These are phyloP conservation scores for Thermothelomyces thermophilus DNA, from an alignment of 2,329 filamentous ascomycete genomes.

Conservation along the genomic window DNA sequence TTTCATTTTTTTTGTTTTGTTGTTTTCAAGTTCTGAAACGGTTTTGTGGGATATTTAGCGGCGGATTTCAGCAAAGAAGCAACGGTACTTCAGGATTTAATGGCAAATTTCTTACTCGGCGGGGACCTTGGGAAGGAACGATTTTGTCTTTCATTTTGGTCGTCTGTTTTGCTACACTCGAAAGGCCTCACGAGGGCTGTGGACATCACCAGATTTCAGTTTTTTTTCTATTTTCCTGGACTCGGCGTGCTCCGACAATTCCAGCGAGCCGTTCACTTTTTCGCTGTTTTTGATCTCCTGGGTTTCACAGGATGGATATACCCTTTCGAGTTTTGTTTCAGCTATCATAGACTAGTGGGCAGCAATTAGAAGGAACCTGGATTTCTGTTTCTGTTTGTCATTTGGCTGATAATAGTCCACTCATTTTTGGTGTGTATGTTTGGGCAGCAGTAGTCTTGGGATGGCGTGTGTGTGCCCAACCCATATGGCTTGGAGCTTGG, in stretches of 20 bases:
- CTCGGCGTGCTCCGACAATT: conserved; percentile 15
- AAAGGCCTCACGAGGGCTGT: conserved; percentile 10
- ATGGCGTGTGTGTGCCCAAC: conserved; percentile 4
- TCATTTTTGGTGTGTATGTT: not conserved
- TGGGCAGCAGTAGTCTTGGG: conserved; percentile 2
- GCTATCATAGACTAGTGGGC: conserved; percentile 15
- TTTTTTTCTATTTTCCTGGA: conserved; percentile 5
- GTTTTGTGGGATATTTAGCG: not conserved
- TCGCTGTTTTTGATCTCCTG: conserved; percentile 13
- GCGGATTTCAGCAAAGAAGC: not conserved
- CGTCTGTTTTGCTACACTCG: not conserved
- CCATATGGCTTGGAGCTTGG: not conserved
- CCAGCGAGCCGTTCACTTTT: conserved; percentile 11
- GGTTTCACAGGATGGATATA: conserved; percentile 26
- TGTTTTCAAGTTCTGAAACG: conserved; percentile 1
- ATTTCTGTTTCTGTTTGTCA: not conserved
- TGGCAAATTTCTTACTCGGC: conserved; percentile 3
- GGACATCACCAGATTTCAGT: conserved; percentile 13
- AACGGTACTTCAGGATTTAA: conserved; percentile 9
- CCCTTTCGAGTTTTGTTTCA: conserved; percentile 16
- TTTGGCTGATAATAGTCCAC: not conserved
- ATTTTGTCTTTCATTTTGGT: not conserved
- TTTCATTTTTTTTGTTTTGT: not conserved
- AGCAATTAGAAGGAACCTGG: conserved; percentile 17
- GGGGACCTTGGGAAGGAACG: conserved; percentile 6